Base-by-base conservation (phyloP, 2,329 filamentous ascomycete species). In the Mycogone perniciosa region DNA sequence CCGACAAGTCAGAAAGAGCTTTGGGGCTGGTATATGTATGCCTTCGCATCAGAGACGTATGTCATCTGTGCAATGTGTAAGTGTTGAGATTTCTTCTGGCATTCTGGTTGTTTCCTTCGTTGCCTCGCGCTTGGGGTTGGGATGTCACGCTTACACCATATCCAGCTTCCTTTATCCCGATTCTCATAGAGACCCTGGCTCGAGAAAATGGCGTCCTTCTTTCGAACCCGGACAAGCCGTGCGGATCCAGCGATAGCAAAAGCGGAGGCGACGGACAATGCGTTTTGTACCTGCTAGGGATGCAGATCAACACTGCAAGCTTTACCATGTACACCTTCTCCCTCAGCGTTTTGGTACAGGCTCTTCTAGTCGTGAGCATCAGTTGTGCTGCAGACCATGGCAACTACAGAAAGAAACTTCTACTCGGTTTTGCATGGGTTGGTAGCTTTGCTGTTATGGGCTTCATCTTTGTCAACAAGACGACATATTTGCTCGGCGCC, bases 301-400 rank as follows among this genome's bases (percentile, higher is more conserved):
- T 87, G 53, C 85, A 95, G 62, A 85, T 99, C 71, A 97, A 97
- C 69, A 96, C 92, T 1, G 91, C 92, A 34, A 95, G 88, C 67
- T 96, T 97, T 67, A 92, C 90, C 65, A 95, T 97, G 89, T 97
- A 97, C 71, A 96, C 90, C 2, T 99, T 99, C 69, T 95, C 90
- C 52, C 75, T 95, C 62, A 95, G 89, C 65, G 93, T 99, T 1
- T 69, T 96, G 20, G 68, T 96, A 8, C 93, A 99, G 67, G 88
- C 91, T 1, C 70, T 97, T 30, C 73, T 97, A 31, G 95, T 99
- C 40, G 89, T 99, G 56, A 95, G 90, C 63, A 96, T 99, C 76
- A 96, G 90, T 63, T 93, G 89, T 50, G 91, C 92, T 6, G 93
- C 93, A 51, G 93, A 99, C 67, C 92, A 97, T 69, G 93, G 93